Evolutionary conservation across 1,284 basidiomycete genomes (phyloP), one percentile per base, ranked within the genome.

Genomic region (Agaricales sp.): DNA sequence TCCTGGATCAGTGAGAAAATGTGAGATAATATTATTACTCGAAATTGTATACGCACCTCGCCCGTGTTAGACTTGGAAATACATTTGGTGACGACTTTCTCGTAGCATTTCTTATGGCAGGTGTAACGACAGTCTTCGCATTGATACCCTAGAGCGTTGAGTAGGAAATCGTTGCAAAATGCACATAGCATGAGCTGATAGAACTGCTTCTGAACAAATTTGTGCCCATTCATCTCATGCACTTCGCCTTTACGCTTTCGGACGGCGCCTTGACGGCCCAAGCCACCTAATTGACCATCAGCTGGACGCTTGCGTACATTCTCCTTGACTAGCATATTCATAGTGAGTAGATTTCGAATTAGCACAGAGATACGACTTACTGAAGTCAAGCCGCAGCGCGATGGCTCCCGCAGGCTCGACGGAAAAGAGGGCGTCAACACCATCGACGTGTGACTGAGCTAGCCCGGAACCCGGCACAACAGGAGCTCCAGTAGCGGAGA

Each of bases 41-140:
- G 30, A 13, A 41, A 52, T 51, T 41, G 43, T 4, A 77, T 87
- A 63, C 67, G 92, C 91, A 57, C 92, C 94, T 48, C 39, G 6
- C 39, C 39, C 16, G 86, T 84, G 62, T 90, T 92, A 47, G 92
- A 94, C 68, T 98, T 97, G 46, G 92, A 94, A 59, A 99, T 97
- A 74, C 96, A 99, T 67, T 98, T 99, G 3, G 95, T 99, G 58
- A 99, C 93, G 16, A 99, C 95, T 67, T 99, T 99, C 61, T 95
- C 91, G 64, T 94, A 91, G 66, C 96, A 99, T 65, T 96, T 97
- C 73, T 94, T 96, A 77, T 99, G 96, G 67, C 96, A 99, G 3
- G 92, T 92, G 65, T 98, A 99, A 54, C 92, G 85, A 67, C 96
- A 99, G 65, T 99, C 96, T 63, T 99, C 95, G 72, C 96, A 99